Evolutionary conservation across 805 yeast genomes (phyloP), one percentile per base, ranked within the genome.

Genomic region (Yarrowia bubula): DNA sequence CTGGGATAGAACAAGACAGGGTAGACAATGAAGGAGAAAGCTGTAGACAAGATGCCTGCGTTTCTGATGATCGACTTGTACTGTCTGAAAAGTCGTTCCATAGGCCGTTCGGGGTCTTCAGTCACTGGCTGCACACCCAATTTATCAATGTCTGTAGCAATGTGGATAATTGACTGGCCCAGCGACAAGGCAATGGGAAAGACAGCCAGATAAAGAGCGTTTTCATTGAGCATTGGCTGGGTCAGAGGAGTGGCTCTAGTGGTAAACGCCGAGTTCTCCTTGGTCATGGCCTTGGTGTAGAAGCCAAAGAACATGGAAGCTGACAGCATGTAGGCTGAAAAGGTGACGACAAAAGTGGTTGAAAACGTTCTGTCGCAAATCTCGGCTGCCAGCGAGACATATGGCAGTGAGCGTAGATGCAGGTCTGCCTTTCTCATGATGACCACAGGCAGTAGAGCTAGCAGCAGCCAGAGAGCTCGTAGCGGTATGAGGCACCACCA

Each of bases 391-490:
- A 55, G 41, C 15, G 65, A 67, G 4, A 65, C 66, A 33, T 69
- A 67, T 2, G 44, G 57, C 41, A 64, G 46, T 35, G 48, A 50
- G 3, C 60, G 62, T 8, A 61, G 60, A 44, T 63, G 70, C 18
- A 68, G 35, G 15, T 65, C 43, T 5, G 63, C 50, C 55, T 69
- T 69, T 37, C 71, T 53, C 58, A 68, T 41, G 22, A 68, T 32
- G 13, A 66, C 53, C 4, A 69, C 65, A 4, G 65, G 31, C 22
- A 68, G 48, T 10, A 46, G 46, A 5, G 64, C 63, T 13, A 63
- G 18, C 9, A 65, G 39, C 8, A 61, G 47, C 65, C 65, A 61
- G 4, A 33, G 28, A 35, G 46, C 46, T 8, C 57, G 44, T 7
- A 61, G 37, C 8, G 65, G 65, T 15, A 61, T 9, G 39, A 61